Conservation (phyloP, 257 asterid species). For the Dorcoceras hygrometricum region DNA sequence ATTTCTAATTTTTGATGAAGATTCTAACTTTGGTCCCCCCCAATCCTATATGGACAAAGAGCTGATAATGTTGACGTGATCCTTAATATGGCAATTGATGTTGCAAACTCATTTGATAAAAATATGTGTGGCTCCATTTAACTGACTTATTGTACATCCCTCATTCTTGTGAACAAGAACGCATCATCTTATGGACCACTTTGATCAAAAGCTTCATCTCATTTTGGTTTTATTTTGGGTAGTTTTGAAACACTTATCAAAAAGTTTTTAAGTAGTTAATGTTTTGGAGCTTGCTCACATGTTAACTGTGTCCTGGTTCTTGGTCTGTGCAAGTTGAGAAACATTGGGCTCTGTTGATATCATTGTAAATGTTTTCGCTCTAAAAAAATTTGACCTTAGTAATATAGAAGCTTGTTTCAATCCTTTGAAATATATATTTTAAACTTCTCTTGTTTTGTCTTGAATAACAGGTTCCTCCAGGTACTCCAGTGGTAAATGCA, state of each 20-base stretch:
- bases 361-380: no score
- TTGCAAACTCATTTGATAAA: background rate
- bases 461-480: constrained; percentile 83
- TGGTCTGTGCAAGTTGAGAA: no score
- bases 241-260: no score
- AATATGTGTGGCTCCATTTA: constrained; percentile 13
- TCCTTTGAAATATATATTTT: no score
- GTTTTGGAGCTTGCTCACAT: no score
- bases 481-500: constrained; percentile 97
- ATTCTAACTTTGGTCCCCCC: background rate
- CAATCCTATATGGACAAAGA: background rate
- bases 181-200: background rate
- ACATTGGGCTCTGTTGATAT: no score
- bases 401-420: no score
- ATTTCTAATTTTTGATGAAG: background rate
- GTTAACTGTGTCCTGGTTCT: no score
- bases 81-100: background rate
- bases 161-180: background rate
- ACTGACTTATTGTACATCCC: background rate
- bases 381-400: no score
- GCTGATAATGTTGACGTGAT: background rate
- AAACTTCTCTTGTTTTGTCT: background rate
- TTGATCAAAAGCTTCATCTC: background rate
- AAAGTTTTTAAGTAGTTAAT: no score
- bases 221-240: background rate